Evolutionary conservation across 2,329 filamentous ascomycete genomes (phyloP), one percentile per base, ranked within the genome.

Genomic region (Botrytis byssoidea): DNA sequence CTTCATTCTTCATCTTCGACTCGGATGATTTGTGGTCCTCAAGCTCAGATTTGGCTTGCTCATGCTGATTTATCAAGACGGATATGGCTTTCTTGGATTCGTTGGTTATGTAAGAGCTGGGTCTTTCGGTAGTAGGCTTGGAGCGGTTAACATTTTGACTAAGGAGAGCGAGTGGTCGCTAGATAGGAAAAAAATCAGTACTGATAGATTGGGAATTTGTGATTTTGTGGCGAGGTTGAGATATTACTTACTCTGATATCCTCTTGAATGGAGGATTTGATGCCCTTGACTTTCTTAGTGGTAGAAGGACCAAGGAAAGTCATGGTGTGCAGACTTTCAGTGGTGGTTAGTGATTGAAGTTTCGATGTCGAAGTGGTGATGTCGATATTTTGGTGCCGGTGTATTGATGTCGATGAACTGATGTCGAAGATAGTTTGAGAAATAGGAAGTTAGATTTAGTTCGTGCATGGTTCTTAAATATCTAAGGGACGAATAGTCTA

Each of bases 11-110:
- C 32, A 68, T 42, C 9, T 8, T 68, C 10, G 55, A n/a, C 40
- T 68, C 66, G 3, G 48, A 29, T 8, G 48, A 8, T 42, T 25
- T 68, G 35, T 32, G 40, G n/a, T 32, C n/a, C n/a, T 68, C n/a
- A 0, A 68, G 48, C 6, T 68, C 48, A 7, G 66, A 57, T 1
- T 68, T 68, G 6, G 66, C 40, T 57, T n/a, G 35, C 40, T 68
- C 66, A 16, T 68, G 66, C 29, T 42, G 29, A 10, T 68, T 68
- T n/a, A 68, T 68, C 12, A 68, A 37, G 10, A 42, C 35, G 1
- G 66, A 57, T 8, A 68, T 68, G 48, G 66, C 66, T 22, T 57
- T 68, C 29, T 68, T 68, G 18, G 66, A 68, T 42, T 57, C 66
- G 0, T 68, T 37, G 48, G 25, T 68, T 7, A 68, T 42, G 1